A percentile compares a stretch with the other conserved stretches of the same genome.
These are phyloP conservation scores for Tylopilus orsonianus DNA, from an alignment of 1,284 basidiomycete genomes.

Conservation along the genomic window DNA sequence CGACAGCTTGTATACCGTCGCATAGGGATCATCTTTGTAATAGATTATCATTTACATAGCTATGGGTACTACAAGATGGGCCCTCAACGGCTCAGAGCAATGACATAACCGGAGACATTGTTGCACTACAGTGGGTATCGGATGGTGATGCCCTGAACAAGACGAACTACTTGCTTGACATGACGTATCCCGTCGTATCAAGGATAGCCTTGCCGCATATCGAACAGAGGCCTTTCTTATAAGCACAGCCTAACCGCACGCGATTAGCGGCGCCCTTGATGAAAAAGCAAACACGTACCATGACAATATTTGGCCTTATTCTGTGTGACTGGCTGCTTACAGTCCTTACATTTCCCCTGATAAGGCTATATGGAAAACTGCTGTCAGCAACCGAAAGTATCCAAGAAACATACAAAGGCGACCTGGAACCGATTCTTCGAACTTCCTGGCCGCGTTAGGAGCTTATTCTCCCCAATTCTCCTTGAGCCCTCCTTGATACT, in stretches of 20 bases:
- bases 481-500: constrained; percentile 77
- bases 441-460: constrained; percentile 60
- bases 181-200: constrained; percentile 77
- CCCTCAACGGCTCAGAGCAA: neutral
- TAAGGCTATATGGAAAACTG: constrained; percentile 57
- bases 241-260: constrained; percentile 68
- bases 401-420: constrained; percentile 24
- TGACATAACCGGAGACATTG: too few species aligned
- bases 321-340: constrained; percentile 77
- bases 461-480: constrained; percentile 82
- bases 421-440: constrained; percentile 75
- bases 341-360: constrained; percentile 80
- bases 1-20: constrained; percentile 13
- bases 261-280: constrained; percentile 2
- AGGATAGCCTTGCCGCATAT: constrained; percentile 83
- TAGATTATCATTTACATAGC: neutral
- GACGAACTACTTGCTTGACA: constrained; percentile 70
- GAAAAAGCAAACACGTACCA: constrained; percentile 45
- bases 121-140: constrained; percentile 30
- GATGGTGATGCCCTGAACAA: neutral
- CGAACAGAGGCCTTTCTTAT: constrained; percentile 78
- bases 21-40: neutral
- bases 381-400: constrained; percentile 5
- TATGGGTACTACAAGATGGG: neutral
- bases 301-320: constrained; percentile 85